These are phyloP conservation scores for Penicillium griseofulvum DNA, from an alignment of 2,329 filamentous ascomycete species.

Conservation along the genomic window DNA sequence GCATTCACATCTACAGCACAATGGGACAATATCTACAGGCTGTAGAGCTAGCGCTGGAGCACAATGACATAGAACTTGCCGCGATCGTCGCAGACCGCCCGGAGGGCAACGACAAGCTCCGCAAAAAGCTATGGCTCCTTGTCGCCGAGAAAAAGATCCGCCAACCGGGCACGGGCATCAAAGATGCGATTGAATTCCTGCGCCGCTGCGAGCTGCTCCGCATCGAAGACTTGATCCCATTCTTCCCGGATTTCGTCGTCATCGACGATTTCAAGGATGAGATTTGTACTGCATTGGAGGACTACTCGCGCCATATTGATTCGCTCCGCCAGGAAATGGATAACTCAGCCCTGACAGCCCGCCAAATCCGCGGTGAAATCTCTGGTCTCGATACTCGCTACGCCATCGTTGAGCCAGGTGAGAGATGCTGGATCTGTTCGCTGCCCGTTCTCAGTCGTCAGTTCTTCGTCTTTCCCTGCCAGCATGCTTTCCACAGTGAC, in stretches of 20 bases:
- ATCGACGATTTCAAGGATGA: constrained; percentile 99
- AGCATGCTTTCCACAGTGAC: constrained; percentile 96
- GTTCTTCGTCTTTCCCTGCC: constrained; percentile 98
- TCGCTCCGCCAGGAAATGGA: constrained; percentile 91
- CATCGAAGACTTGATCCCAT: constrained; percentile 95
- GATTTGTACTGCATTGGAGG: constrained; percentile 88
- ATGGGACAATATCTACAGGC: constrained; percentile 95
- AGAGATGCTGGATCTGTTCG: constrained; percentile 86
- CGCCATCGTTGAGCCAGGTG: constrained; percentile 92
- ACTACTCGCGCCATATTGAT: constrained; percentile 90
- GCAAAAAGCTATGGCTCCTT: constrained; percentile 93
- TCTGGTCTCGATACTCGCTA: constrained; percentile 81
- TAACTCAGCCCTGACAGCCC: constrained; percentile 80
- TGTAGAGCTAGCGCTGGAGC: constrained; percentile 85
- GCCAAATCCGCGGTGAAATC: constrained; percentile 88
- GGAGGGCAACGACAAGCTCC: constrained; percentile 71
- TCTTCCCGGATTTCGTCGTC: constrained; percentile 97
- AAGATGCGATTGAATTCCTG: constrained; percentile 87
- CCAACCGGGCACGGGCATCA: constrained; percentile 77
- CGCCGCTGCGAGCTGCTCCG: constrained; percentile 85
- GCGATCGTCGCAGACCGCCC: constrained; percentile 82
- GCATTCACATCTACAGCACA: constrained; percentile 93
- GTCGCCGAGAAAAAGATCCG: constrained; percentile 93
- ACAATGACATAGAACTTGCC: constrained; percentile 86
- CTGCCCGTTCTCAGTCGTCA: constrained; percentile 83